A percentile compares a stretch with the other conserved stretches of the same genome.
These are phyloP conservation scores for Paracorniculantispora psalliotae DNA, from an alignment of 2,329 filamentous ascomycete species.

Conservation along the genomic window DNA sequence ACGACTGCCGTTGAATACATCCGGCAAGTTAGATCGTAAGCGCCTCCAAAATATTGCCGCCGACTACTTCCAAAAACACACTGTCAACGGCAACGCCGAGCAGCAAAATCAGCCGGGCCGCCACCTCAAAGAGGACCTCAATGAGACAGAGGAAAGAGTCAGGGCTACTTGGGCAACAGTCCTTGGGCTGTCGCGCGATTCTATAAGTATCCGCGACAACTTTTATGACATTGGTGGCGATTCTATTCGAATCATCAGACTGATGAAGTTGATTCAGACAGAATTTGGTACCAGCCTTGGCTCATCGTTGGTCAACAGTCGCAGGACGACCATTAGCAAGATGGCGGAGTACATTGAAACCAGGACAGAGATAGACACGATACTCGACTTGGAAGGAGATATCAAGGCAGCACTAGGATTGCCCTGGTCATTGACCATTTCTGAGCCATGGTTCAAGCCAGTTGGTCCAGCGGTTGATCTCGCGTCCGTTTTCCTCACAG, in stretches of 20 bases:
- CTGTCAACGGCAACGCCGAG: no score
- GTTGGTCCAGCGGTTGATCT: no score
- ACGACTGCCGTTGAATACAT: slow-evolving; percentile 36
- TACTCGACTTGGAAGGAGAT: neutral
- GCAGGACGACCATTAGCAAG: slow-evolving; percentile 16
- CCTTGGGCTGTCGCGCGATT: neutral
- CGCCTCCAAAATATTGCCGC: slow-evolving; percentile 12
- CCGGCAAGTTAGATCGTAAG: slow-evolving; percentile 41
- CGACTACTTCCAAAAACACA: neutral
- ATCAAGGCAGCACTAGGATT: neutral
- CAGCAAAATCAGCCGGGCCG: no score
- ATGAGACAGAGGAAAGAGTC: neutral
- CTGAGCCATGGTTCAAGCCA: neutral
- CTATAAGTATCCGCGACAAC: neutral
- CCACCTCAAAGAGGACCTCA: no score
- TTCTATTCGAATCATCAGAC: slow-evolving; percentile 6
- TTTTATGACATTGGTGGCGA: slow-evolving; percentile 10
- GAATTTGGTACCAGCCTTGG: slow-evolving; percentile 15
- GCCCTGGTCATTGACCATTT: neutral
- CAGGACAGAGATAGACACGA: neutral
- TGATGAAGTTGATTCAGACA: slow-evolving; percentile 6
- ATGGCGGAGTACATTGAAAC: slow-evolving; percentile 15
- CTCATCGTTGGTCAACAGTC: slow-evolving; percentile 17
- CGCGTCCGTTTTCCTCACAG: slow-evolving; percentile 11
- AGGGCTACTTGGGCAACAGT: neutral